Evolutionary conservation across 169 alveolate species (phyloP), one percentile per base, ranked within the genome.

Genomic region (Amoebophrya sp.): DNA sequence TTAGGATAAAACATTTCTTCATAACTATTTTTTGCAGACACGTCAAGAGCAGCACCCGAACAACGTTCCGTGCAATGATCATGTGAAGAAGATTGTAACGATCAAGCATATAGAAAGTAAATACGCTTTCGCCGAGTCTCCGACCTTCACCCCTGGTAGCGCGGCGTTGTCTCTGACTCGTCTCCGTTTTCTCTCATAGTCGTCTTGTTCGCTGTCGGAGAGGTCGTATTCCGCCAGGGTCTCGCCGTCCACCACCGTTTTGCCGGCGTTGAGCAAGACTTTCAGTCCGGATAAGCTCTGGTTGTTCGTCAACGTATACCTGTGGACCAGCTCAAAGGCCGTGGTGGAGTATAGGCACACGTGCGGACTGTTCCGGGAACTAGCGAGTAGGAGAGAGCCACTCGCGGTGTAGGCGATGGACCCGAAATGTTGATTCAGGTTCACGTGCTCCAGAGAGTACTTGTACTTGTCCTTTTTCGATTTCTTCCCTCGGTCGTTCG

Each of bases 331-430:
- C 10, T 77, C 90, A 29, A 77, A 89, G 0, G 94, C 88, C n/a
- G 39, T 39, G 29, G 94, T 90, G 32, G 93, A 94, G 89, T 94
- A 95, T 40, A 95, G 90, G 53, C 95, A 92, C 10, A 95, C 93
- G n/a, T 92, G 90, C 18, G 94, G 92, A 14, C 94, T 93, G 92
- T 89, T 93, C 40, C 93, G 77, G 77, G 94, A 89, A 40, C 93
- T 90, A 10, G 94, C 96, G 32, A 95, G 77, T 25, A 95, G 92
- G 55, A 90, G 89, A 38, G 92, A n/a, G 91, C 96, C 96, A 90
- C 92, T 91, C 40, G 95, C 91, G 41, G 94, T 92, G 94, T 93
- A 95, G 77, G 93, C 77, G 38, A 95, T 47, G 33, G 96, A 94
- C 39, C 95, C 54, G 40, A 94, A 94, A 47, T 91, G 92, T 32